phyloP scores from a whole-genome alignment of 805 yeast genomes.

The Yamadazyma insecticola region DNA sequence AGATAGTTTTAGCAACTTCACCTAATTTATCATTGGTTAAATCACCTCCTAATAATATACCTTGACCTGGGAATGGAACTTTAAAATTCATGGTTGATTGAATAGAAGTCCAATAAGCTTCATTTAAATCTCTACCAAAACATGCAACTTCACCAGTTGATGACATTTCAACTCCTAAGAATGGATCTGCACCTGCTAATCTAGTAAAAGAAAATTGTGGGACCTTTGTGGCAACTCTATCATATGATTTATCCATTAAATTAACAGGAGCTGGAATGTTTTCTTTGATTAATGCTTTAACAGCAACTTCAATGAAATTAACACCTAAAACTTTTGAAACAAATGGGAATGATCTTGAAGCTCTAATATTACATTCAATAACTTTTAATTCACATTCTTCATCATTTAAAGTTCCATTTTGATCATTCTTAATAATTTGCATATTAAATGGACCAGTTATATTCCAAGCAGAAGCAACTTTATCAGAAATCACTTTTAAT shows the following conservation, averaged over 20 bases:
- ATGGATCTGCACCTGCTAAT: constrained; percentile 96
- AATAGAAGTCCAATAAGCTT: constrained; percentile 97
- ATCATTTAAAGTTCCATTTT: constrained; percentile 49
- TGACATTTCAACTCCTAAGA: constrained; percentile 98
- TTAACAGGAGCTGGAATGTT: constrained; percentile 76
- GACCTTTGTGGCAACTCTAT: constrained; percentile 92
- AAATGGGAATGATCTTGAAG: constrained; percentile 99
- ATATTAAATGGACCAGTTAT: constrained; percentile 97
- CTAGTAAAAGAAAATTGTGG: constrained; percentile 98
- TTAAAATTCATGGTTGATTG: constrained; percentile 97
- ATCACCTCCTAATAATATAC: constrained; percentile 94
- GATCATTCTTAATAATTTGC: constrained; percentile 81
- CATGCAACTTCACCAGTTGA: constrained; percentile 88
- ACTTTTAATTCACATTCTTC: constrained; percentile 61
- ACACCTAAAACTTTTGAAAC: constrained; percentile 96
- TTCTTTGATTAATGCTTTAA: constrained; percentile 66
- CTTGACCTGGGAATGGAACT: constrained; percentile 85
- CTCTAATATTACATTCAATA: constrained; percentile 97
- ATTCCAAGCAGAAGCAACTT: constrained; percentile 90
- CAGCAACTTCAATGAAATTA: constrained; percentile 94
- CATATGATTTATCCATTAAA: constrained; percentile 70
- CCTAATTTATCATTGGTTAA: constrained; percentile 66
- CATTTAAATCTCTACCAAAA: constrained; percentile 78
- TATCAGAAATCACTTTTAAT: constrained; percentile 86
- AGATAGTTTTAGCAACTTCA: constrained; percentile 63